These are phyloP conservation scores for Lecanosticta acicola DNA, from an alignment of 2,329 filamentous ascomycete species.

Conservation along the genomic window DNA sequence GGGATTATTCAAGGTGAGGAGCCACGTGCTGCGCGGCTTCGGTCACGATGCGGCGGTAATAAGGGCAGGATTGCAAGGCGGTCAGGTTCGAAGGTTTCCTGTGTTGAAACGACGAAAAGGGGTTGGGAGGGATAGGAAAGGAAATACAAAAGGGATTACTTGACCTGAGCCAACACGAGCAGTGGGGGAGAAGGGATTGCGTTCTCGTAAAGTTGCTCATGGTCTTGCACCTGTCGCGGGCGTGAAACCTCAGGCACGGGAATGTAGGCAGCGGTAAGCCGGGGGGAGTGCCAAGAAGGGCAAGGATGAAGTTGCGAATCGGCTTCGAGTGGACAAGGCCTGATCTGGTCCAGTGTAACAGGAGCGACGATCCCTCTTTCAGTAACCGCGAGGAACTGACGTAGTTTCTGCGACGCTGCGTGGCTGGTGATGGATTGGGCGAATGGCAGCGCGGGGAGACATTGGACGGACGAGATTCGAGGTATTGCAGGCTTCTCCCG, in stretches of 20 bases:
- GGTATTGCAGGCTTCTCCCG: constrained; percentile 5
- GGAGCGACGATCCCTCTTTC: neutral
- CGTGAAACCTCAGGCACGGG: constrained; percentile 4
- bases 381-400: neutral
- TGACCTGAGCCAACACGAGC: too few species aligned
- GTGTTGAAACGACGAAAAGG: neutral
- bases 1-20: neutral
- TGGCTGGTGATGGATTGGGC: neutral
- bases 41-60: neutral
- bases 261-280: constrained; percentile 3
- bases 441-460: neutral
- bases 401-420: neutral
- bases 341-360: neutral
- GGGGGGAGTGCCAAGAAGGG: constrained; percentile 1
- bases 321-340: too few species aligned
- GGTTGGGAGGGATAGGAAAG: neutral
- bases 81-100: neutral
- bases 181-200: too few species aligned
- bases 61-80: neutral
- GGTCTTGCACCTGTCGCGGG: neutral
- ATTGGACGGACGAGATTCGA: too few species aligned
- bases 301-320: constrained; percentile 2
- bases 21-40: neutral
- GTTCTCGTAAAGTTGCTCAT: neutral
- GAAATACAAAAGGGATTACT: too few species aligned